These are phyloP conservation scores for Gracilaria caudata DNA, from an alignment of 23 red algal species.

Conservation along the genomic window DNA sequence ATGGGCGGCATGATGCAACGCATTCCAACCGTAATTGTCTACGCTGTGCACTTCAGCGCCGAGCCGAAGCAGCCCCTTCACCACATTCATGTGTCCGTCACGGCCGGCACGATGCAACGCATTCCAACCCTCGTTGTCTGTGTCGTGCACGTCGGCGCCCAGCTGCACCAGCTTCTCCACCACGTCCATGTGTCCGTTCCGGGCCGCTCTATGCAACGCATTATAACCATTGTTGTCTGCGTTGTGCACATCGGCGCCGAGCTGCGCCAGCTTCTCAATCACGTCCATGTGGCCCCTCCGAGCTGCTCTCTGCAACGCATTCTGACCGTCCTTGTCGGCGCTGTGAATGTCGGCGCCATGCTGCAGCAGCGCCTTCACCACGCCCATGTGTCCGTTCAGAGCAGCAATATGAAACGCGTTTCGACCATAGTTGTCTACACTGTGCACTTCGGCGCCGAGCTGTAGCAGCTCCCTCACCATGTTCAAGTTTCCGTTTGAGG, in stretches of 20 bases:
- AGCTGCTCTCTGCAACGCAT: too few relatives aligned
- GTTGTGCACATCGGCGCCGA: background rate
- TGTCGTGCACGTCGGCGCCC: background rate
- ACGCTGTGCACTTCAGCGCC: background rate
- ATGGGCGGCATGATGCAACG: background rate
- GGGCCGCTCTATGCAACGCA: background rate
- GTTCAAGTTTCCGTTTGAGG: background rate
- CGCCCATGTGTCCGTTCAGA: background rate
- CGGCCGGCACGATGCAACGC: background rate
- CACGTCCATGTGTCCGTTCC: background rate
- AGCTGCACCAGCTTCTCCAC: background rate
- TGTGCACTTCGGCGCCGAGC: too few relatives aligned
- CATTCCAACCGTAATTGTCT: background rate
- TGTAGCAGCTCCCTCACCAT: too few relatives aligned
- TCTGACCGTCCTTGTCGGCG: too few relatives aligned
- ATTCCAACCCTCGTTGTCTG: background rate
- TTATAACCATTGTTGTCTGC: background rate
- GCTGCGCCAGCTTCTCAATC: background rate
- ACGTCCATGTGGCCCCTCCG: too few relatives aligned
- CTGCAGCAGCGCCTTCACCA: background rate
- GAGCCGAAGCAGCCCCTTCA: conserved; percentile 5
- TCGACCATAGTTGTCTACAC: too few relatives aligned
- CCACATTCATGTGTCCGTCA: background rate
- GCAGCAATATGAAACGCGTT: too few relatives aligned
- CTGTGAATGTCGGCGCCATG: too few relatives aligned